Percentiles rank a stretch among this genome's conserved stretches.
Conservation (phyloP, 2,329 filamentous ascomycete genomes). For the Amphichorda felina region DNA sequence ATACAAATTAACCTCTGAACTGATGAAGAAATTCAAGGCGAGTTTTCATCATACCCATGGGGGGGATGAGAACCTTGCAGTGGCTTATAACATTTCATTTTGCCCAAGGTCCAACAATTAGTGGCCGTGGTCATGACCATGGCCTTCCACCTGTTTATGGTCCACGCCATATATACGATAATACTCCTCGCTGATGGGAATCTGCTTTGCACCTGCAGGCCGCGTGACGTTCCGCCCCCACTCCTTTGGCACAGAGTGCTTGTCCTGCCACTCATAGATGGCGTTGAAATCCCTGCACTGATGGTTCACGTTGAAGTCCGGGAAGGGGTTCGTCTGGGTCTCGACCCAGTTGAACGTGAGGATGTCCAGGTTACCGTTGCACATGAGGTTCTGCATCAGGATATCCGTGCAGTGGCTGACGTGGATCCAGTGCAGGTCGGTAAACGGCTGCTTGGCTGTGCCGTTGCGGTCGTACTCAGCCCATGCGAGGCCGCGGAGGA, state of each 20-base stretch:
- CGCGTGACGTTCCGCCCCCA: no score
- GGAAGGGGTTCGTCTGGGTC: background rate
- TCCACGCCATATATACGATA: no score
- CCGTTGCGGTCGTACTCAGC: background rate
- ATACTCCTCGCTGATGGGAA: no score
- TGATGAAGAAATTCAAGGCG: no score
- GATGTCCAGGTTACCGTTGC: conserved; percentile 3
- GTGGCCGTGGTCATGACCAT: no score
- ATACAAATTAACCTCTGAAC: no score
- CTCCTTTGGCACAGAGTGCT: background rate
- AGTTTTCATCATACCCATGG: no score
- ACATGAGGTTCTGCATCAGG: conserved; percentile 6
- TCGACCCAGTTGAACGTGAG: background rate
- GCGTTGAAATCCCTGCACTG: background rate
- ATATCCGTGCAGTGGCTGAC: conserved; percentile 5
- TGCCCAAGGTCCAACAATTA: no score
- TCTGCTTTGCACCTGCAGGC: no score
- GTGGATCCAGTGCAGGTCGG: background rate
- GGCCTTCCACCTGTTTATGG: no score
- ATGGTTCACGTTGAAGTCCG: background rate
- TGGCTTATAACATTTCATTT: no score
- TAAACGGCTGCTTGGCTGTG: background rate
- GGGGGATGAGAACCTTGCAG: no score
- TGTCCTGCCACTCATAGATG: background rate
- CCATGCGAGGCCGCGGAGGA: background rate